A percentile compares a stretch with the other conserved stretches of the same genome.
Conservation (phyloP, 1,284 basidiomycete genomes). For the Bjerkandera adusta region DNA sequence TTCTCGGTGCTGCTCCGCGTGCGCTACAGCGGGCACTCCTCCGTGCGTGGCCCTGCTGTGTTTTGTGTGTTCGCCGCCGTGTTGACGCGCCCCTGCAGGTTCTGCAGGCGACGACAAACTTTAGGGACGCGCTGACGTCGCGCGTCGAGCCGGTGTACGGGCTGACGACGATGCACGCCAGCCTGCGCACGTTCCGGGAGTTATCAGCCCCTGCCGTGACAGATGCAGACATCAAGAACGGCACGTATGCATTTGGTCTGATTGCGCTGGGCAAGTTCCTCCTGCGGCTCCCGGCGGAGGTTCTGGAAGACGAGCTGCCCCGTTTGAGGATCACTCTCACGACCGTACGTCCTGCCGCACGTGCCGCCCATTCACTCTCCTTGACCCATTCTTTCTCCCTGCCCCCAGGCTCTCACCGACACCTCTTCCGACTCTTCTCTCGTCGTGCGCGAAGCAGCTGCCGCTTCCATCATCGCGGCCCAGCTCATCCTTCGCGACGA, state of each 20-base stretch:
- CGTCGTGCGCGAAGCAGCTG: slow-evolving; percentile 78
- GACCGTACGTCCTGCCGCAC: slow-evolving; percentile 43
- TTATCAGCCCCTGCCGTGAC: slow-evolving; percentile 41
- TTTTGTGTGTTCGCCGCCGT: slow-evolving; percentile 15
- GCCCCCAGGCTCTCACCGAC: slow-evolving; percentile 67
- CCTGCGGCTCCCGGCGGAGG: slow-evolving; percentile 72
- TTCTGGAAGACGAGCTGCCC: slow-evolving; percentile 83
- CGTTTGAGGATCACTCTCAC: slow-evolving; percentile 68
- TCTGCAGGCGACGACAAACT: slow-evolving; percentile 74
- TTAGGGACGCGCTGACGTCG: slow-evolving; percentile 68
- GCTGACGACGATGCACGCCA: slow-evolving; percentile 74
- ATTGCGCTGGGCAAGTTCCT: slow-evolving; percentile 81
- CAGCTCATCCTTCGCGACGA: slow-evolving; percentile 79
- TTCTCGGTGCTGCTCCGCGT: slow-evolving; percentile 62
- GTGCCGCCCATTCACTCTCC: slow-evolving; percentile 6
- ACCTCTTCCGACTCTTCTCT: slow-evolving; percentile 48
- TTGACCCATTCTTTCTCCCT: too few relatives aligned
- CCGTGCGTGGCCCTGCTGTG: slow-evolving; percentile 45
- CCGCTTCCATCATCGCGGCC: slow-evolving; percentile 76
- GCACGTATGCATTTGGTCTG: slow-evolving; percentile 76
- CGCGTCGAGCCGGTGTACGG: slow-evolving; percentile 81
- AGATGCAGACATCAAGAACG: slow-evolving; percentile 51
- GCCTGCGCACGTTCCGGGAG: slow-evolving; percentile 58
- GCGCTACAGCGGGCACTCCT: slow-evolving; percentile 66
- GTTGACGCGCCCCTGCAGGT: slow-evolving; percentile 43